Evolutionary conservation across 2,329 filamentous ascomycete genomes (phyloP).

Genomic region (Fusarium torreyae): DNA sequence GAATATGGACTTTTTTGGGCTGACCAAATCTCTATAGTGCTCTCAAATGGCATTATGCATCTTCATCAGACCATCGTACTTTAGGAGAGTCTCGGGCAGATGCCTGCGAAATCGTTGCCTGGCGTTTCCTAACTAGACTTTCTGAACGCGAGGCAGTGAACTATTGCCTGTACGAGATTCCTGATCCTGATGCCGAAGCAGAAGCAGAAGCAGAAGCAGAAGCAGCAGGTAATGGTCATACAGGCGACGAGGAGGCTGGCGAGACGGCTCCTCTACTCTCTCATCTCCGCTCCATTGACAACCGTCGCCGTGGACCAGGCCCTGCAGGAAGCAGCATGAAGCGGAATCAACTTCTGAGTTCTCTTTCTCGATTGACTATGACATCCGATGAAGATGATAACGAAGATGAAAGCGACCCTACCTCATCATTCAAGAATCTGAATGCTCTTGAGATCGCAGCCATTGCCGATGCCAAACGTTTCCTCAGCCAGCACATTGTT

Average conservation of each 20-base stretch:
- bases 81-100: constrained; percentile 78
- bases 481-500: constrained; percentile 83
- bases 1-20: constrained; percentile 10
- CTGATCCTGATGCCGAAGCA: constrained; percentile 57
- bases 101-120: constrained; percentile 86
- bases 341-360: constrained; percentile 66
- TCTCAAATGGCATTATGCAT: constrained; percentile 81
- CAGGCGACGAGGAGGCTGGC: constrained; percentile 60
- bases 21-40: constrained; percentile 65
- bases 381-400: constrained; percentile 55
- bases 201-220: constrained; percentile 35
- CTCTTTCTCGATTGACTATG: constrained; percentile 69
- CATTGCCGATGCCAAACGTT: constrained; percentile 85
- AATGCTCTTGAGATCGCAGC: constrained; percentile 91
- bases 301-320: constrained; percentile 35
- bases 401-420: constrained; percentile 71
- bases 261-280: constrained; percentile 65
- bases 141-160: constrained; percentile 82
- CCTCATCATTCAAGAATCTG: constrained; percentile 80
- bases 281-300: constrained; percentile 50
- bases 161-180: constrained; percentile 81
- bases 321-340: constrained; percentile 60
- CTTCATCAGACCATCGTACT: constrained; percentile 73
- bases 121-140: constrained; percentile 80
- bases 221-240: constrained; percentile 22